phyloP scores from a whole-genome alignment of 2,329 filamentous ascomycete genomes.

The Pestalotiopsis sp. region DNA sequence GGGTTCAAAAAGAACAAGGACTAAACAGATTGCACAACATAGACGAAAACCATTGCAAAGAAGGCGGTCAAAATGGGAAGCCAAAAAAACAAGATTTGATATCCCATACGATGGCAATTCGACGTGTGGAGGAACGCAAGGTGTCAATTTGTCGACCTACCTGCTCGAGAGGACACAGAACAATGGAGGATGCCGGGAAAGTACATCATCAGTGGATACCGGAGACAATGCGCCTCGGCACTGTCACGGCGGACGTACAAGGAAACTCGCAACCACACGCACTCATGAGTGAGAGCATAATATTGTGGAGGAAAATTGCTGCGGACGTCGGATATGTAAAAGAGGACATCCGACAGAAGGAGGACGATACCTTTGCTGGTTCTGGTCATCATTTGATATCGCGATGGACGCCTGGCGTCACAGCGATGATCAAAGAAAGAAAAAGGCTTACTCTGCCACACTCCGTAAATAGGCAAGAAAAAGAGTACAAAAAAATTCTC shows the following conservation, averaged over 20 bases:
- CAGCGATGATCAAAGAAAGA: not conserved
- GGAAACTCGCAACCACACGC: not conserved
- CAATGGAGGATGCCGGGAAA: slow-evolving; percentile 4
- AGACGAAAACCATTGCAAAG: slow-evolving; percentile 11
- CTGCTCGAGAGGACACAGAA: slow-evolving; percentile 1
- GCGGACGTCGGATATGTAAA: slow-evolving; percentile 1
- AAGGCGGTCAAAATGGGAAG: not conserved
- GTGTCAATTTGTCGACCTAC: slow-evolving; percentile 8
- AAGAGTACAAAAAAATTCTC: not conserved
- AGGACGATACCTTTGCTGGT: slow-evolving; percentile 11
- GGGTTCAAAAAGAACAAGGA: not conserved
- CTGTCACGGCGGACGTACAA: slow-evolving; percentile 1
- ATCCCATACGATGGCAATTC: not conserved
- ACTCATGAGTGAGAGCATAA: not conserved
- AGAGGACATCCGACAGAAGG: not conserved
- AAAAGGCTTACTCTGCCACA: slow-evolving; percentile 14
- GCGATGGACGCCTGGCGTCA: not conserved
- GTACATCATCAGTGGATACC: slow-evolving; percentile 3
- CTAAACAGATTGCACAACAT: slow-evolving; percentile 11
- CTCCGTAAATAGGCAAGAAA: slow-evolving; percentile 15
- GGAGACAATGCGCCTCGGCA: not conserved
- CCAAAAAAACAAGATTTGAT: not conserved
- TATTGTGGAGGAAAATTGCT: slow-evolving; percentile 14
- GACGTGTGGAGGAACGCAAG: not conserved
- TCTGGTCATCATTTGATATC: slow-evolving; percentile 10